Evolutionary conservation across 768 basidiomycete species (phyloP).

Genomic region (Tricholoma hemisulphureum): DNA sequence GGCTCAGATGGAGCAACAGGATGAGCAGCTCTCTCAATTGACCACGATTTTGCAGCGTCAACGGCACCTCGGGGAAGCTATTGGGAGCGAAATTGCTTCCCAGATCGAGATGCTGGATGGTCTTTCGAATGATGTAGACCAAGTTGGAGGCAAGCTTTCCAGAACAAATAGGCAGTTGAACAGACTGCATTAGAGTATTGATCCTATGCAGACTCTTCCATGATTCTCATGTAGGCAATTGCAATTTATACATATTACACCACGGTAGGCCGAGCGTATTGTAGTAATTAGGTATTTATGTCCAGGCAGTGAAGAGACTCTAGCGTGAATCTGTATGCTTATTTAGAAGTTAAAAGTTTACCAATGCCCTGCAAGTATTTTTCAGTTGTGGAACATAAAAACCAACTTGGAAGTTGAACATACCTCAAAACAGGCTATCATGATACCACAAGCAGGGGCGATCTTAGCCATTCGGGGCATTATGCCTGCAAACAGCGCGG

Average conservation of each 20-base stretch:
- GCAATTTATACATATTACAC: too few relatives aligned
- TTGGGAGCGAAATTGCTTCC: constrained; percentile 72
- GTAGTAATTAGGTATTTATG: constrained; percentile 15
- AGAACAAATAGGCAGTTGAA: constrained; percentile 81
- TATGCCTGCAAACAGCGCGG: constrained; percentile 81
- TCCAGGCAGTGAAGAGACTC: constrained; percentile 5
- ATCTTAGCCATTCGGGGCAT: constrained; percentile 91
- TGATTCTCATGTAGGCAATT: background rate
- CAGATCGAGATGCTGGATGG: constrained; percentile 89
- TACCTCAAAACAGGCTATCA: constrained; percentile 96
- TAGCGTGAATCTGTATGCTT: constrained; percentile 12
- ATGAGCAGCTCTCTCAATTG: constrained; percentile 74
- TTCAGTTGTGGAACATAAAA: constrained; percentile 12
- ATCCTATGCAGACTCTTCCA: background rate
- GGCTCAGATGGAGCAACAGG: constrained; percentile 80
- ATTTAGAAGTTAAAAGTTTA: constrained; percentile 38
- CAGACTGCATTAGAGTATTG: constrained; percentile 52
- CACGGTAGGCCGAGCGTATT: constrained; percentile 4
- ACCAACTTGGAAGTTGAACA: constrained; percentile 20
- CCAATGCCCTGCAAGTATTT: constrained; percentile 53
- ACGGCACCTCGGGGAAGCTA: constrained; percentile 82
- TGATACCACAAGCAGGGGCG: constrained; percentile 96
- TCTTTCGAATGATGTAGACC: constrained; percentile 73
- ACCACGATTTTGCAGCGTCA: constrained; percentile 83
- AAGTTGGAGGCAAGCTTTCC: constrained; percentile 74